Conservation (phyloP, 257 asterid species). For the Scutellaria galericulata region DNA sequence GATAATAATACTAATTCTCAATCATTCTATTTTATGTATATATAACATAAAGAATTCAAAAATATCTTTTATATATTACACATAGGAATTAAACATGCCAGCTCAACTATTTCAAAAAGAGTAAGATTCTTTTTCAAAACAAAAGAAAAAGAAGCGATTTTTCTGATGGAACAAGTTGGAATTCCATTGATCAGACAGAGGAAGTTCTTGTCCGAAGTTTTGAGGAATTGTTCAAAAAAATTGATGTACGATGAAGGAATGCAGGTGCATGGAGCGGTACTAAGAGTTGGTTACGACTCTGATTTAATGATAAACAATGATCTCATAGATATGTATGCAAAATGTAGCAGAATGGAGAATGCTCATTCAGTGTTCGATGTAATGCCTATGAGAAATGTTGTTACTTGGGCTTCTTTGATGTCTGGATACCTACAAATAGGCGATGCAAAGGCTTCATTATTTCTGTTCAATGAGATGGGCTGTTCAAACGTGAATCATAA, state of each 20-base stretch:
- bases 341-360: constrained; percentile 49
- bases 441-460: constrained; percentile 40
- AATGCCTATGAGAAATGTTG: constrained; percentile 64
- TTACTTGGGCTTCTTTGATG: constrained; percentile 69
- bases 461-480: constrained; percentile 52
- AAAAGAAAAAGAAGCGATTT: too few relatives aligned
- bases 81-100: too few relatives aligned
- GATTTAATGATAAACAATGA: constrained; percentile 52
- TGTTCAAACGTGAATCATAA: constrained; percentile 48
- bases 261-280: constrained; percentile 55
- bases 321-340: constrained; percentile 54
- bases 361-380: constrained; percentile 50
- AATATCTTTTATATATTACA: too few relatives aligned
- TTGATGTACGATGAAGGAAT: constrained; percentile 47
- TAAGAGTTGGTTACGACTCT: constrained; percentile 50
- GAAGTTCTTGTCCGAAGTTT: constrained; percentile 47
- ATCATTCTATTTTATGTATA: too few relatives aligned
- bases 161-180: constrained; percentile 31
- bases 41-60: too few relatives aligned
- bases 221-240: constrained; percentile 56
- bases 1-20: too few relatives aligned
- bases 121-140: too few relatives aligned
- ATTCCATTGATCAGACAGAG: constrained; percentile 44
- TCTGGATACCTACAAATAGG: constrained; percentile 49
- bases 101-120: too few relatives aligned